Conservation (phyloP, 176 grass and related monocot genomes). For the Lolium rigidum region DNA sequence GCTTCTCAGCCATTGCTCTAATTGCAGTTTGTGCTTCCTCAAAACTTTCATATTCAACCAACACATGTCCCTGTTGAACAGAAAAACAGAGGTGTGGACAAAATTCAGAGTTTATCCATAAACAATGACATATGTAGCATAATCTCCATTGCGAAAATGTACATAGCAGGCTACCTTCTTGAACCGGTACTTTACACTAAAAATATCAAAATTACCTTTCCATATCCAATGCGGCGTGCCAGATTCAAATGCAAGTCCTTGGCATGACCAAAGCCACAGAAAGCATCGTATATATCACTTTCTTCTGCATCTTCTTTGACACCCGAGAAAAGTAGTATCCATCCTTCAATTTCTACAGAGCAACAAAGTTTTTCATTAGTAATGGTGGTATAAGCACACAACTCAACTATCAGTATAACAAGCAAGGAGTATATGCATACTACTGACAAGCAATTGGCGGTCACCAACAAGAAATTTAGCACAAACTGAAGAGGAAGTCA, state of each 20-base stretch:
- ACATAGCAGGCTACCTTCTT: neutral
- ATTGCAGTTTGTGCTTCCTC: conserved; percentile 60
- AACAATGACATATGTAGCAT: neutral
- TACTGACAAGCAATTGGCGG: too few species aligned
- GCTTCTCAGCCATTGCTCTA: conserved; percentile 48
- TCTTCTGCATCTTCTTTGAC: conserved; percentile 64
- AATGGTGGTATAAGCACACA: neutral
- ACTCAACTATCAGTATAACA: neutral
- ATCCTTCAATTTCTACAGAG: conserved; percentile 60
- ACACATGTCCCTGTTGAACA: conserved; percentile 63
- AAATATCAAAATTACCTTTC: conserved; percentile 54
- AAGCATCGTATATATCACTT: conserved; percentile 55
- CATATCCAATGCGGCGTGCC: conserved; percentile 57
- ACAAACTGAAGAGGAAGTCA: too few species aligned
- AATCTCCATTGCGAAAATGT: neutral
- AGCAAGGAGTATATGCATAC: too few species aligned
- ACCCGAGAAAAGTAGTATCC: conserved; percentile 57
- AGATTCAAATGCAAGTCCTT: conserved; percentile 69
- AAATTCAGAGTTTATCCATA: conserved; percentile 27
- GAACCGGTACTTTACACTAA: neutral
- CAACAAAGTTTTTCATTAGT: conserved; percentile 19
- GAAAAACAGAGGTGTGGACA: too few species aligned
- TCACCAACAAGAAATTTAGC: too few species aligned
- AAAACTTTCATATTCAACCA: conserved; percentile 68
- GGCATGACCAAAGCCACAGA: conserved; percentile 59